Base-by-base conservation (phyloP, 225 moss, liverwort and hornwort species). In the Physcomitrellopsis africana region DNA sequence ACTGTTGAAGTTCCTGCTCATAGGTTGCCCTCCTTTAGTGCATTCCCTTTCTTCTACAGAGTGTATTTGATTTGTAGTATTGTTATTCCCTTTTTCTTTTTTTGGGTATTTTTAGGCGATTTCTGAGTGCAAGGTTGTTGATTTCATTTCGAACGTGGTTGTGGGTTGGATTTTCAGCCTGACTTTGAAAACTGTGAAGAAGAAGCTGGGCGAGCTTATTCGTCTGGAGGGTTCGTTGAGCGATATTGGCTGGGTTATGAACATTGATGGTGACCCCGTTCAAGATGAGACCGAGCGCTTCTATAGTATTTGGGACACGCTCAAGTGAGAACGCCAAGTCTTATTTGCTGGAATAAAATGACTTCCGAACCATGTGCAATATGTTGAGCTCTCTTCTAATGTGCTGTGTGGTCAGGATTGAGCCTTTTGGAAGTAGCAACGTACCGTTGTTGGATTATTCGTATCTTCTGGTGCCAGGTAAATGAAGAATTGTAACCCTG, bases 391-490 rank as follows among this genome's bases (percentile, higher is more conserved):
- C 55, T 66, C 19, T 63, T 59, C 44, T 58, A 48, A 16, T 49
- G 54, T 63, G 54, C 55, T 75, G 55, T 75, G 67, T 72, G 78
- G 13, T 42, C 67, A 85, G 85, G 75, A 68, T 55, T n/a, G 15
- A 62, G 17, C 22, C 32, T 14, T 17, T 67, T 52, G 63, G 59
- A 60, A 24, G 41, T 43, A 13, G 58, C 46, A 58, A 48, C 24
- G 76, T 78, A 63, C 71, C 72, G 58, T 56, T 81, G 72, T 9
- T 43, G 46, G 17, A 29, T 41, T n/a, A 81, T 81, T 81, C 93
- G 9, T 96, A 96, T 74, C 86, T 96, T 65, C 76, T 96, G 12
- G 83, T 96, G 54, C 95, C 95, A 72, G 95, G 93, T 92, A 82
- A 69, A 8, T 11, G 7, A 45, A 66, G 32, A 37, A 22, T 14